Conservation (phyloP, 2,329 filamentous ascomycete species). For the Ceratocystis alfenasii region DNA sequence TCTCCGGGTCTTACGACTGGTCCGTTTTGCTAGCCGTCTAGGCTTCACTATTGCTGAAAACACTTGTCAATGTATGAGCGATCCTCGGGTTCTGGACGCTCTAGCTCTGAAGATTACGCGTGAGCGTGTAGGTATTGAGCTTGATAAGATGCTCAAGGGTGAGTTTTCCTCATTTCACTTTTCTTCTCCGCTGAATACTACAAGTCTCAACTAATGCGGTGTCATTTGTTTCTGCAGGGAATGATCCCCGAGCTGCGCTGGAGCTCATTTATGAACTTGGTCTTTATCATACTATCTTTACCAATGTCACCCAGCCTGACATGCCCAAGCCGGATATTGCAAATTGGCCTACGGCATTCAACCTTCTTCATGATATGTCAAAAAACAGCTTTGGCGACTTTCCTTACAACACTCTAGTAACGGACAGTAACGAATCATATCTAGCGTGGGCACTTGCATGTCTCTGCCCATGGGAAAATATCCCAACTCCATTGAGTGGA, state of each 20-base stretch:
- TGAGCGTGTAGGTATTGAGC: slow-evolving; percentile 73
- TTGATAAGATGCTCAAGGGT: slow-evolving; percentile 85
- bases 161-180: slow-evolving; percentile 16
- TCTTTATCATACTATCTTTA: slow-evolving; percentile 63
- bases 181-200: not conserved
- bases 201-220: not conserved
- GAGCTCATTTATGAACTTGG: slow-evolving; percentile 52
- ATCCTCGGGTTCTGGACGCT: slow-evolving; percentile 64
- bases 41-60: slow-evolving; percentile 63
- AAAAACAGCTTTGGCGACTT: slow-evolving; percentile 35
- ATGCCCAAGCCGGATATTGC: slow-evolving; percentile 44
- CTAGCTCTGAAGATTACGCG: slow-evolving; percentile 83
- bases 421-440: slow-evolving; percentile 53
- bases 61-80: slow-evolving; percentile 61
- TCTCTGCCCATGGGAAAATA: slow-evolving; percentile 58
- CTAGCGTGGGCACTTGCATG: slow-evolving; percentile 66
- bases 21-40: slow-evolving; percentile 80
- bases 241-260: slow-evolving; percentile 50
- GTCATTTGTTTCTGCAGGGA: slow-evolving; percentile 31
- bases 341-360: slow-evolving; percentile 53
- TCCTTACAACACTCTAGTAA: slow-evolving; percentile 45
- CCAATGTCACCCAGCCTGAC: slow-evolving; percentile 47
- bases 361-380: slow-evolving; percentile 45
- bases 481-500: slow-evolving; percentile 33
- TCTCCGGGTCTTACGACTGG: slow-evolving; percentile 69